A percentile compares a stretch with the other conserved stretches of the same genome.
These are phyloP conservation scores for Trichoderma breve DNA, from an alignment of 2,329 filamentous ascomycete species.

Conservation along the genomic window DNA sequence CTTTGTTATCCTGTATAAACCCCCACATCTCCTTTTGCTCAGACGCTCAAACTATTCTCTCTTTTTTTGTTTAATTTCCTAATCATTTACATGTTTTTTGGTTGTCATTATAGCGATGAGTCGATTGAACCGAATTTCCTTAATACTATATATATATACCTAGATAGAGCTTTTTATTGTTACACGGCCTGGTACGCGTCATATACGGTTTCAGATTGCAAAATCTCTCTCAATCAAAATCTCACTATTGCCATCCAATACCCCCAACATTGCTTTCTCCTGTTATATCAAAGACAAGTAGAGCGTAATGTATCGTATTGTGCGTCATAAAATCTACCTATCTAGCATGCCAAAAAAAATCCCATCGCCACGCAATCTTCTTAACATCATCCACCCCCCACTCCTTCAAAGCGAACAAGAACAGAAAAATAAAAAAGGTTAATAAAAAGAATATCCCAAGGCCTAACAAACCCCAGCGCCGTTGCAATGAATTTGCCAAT, in stretches of 20 bases:
- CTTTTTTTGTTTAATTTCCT: background rate
- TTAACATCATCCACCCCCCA: background rate
- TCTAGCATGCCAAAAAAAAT: background rate
- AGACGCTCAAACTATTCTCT: background rate
- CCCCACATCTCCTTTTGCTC: background rate
- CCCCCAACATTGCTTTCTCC: background rate
- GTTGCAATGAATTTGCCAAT: conserved; percentile 18
- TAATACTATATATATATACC: conserved; percentile 2
- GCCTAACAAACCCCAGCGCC: conserved; percentile 18
- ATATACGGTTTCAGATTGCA: conserved; percentile 8
- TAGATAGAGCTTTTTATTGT: conserved; percentile 5
- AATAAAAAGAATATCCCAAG: background rate
- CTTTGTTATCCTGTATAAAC: background rate
- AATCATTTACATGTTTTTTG: background rate
- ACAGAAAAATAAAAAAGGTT: background rate
- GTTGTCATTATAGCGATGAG: background rate
- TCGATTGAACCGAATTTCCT: background rate
- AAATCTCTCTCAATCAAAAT: background rate
- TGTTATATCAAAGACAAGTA: background rate
- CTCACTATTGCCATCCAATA: background rate
- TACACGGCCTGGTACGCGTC: background rate
- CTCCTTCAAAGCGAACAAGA: background rate
- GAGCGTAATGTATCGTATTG: conserved; percentile 16
- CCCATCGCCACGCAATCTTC: background rate
- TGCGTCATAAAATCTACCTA: conserved; percentile 13